A percentile compares a stretch with the other conserved stretches of the same genome.
Conservation (phyloP, 2,329 filamentous ascomycete species). For the Aspergillus brasiliensis region DNA sequence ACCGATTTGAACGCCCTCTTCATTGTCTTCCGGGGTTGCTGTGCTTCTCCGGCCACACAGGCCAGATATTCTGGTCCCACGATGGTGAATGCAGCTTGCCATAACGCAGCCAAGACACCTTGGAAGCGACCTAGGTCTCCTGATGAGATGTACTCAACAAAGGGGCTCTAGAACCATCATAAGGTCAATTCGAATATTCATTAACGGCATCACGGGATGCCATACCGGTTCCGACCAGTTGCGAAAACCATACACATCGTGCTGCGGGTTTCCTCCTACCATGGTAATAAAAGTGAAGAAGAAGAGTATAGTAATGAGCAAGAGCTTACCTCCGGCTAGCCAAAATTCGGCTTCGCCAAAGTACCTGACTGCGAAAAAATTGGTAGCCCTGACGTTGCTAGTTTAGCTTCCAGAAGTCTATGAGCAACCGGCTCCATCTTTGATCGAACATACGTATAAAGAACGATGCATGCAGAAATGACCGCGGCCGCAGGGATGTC, state of each 20-base stretch:
- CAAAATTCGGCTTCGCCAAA: conserved; percentile 21
- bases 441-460: background rate
- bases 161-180: background rate
- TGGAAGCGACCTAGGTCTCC: conserved; percentile 61
- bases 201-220: background rate
- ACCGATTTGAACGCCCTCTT: conserved; percentile 73
- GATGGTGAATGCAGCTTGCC: conserved; percentile 66
- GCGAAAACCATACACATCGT: conserved; percentile 69
- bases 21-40: conserved; percentile 66
- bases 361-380: conserved; percentile 15
- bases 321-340: conserved; percentile 52
- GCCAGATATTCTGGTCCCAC: conserved; percentile 64
- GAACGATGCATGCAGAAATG: background rate
- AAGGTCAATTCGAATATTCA: background rate
- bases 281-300: conserved; percentile 76
- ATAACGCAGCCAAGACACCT: conserved; percentile 65
- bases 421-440: background rate
- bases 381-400: conserved; percentile 5
- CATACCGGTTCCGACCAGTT: conserved; percentile 47
- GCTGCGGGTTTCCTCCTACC: conserved; percentile 72
- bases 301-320: conserved; percentile 67
- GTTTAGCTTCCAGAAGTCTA: background rate
- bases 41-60: conserved; percentile 64
- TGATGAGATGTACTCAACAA: conserved; percentile 55
- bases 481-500: conserved; percentile 39